Conservation (phyloP, 192 early-diverging fungal genomes). For the Backusella liffmaniae region DNA sequence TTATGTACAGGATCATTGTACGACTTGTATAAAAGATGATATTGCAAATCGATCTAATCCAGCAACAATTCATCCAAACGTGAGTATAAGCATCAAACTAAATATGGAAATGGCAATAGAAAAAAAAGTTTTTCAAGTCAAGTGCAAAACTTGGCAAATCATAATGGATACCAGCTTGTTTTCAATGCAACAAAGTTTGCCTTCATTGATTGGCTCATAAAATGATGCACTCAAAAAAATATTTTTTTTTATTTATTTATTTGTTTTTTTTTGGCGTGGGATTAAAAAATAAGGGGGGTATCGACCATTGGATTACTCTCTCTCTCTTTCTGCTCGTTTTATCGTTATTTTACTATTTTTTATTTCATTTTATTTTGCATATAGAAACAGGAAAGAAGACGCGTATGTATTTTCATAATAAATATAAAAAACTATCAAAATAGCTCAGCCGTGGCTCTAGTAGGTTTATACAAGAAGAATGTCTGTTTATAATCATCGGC, state of each 20-base stretch:
- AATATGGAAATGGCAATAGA: neutral
- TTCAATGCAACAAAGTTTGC: neutral
- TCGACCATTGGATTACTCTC: neutral
- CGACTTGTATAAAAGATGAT: too few species aligned
- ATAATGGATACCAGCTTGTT: neutral
- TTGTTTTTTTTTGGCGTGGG: neutral
- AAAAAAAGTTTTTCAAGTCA: neutral
- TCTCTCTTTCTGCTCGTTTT: neutral
- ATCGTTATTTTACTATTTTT: neutral
- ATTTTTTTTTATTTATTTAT: neutral
- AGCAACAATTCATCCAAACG: neutral
- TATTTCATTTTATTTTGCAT: neutral
- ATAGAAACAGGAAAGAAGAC: neutral
- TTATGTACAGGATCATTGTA: too few species aligned
- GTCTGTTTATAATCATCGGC: slow-evolving; percentile 73
- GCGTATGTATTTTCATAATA: neutral
- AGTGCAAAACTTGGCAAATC: neutral
- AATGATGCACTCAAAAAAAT: neutral
- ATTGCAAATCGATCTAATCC: too few species aligned
- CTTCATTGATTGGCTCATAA: neutral
- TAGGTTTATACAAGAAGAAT: slow-evolving; percentile 18
- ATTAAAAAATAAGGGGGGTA: neutral
- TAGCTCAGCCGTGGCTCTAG: neutral
- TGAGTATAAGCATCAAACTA: neutral
- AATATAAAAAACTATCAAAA: neutral